phyloP scores from a whole-genome alignment of 495 filamentous ascomycete species.

The Tuber indicum region DNA sequence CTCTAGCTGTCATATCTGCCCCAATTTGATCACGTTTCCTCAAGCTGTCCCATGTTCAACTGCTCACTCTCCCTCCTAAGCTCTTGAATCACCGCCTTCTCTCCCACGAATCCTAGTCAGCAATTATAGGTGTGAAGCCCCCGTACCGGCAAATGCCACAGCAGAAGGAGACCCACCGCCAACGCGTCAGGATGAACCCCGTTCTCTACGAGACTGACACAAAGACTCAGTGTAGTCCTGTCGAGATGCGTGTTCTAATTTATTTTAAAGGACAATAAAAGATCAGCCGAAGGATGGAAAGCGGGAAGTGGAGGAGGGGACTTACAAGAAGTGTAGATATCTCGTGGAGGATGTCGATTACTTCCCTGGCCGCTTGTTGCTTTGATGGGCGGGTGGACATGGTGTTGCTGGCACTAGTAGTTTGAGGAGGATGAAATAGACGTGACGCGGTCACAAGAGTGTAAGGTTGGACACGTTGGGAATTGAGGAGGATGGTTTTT shows the following conservation, averaged over 20 bases:
- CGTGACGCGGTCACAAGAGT: too few relatives aligned
- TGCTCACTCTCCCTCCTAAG: slow-evolving; percentile 58
- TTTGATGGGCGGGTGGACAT: slow-evolving; percentile 41
- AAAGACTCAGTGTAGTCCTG: slow-evolving; percentile 80
- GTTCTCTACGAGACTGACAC: slow-evolving; percentile 94
- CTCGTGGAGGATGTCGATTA: slow-evolving; percentile 91
- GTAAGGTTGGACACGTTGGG: too few relatives aligned
- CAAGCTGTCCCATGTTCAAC: slow-evolving; percentile 20
- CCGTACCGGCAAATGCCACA: not conserved
- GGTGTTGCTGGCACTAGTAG: not conserved
- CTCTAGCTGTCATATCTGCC: not conserved
- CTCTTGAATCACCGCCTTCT: slow-evolving; percentile 65
- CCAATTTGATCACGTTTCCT: slow-evolving; percentile 15
- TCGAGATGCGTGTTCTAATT: slow-evolving; percentile 78
- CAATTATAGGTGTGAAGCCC: not conserved
- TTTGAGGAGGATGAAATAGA: too few relatives aligned
- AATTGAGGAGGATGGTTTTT: too few relatives aligned
- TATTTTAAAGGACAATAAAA: not conserved
- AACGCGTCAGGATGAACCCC: slow-evolving; percentile 94
- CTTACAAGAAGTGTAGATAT: slow-evolving; percentile 80
- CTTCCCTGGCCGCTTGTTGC: slow-evolving; percentile 84
- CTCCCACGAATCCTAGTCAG: not conserved
- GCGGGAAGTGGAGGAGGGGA: slow-evolving; percentile 8
- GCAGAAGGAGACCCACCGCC: slow-evolving; percentile 58
- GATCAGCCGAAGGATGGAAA: not conserved